phyloP scores from a whole-genome alignment of 768 basidiomycete genomes.

The Amanita pseudoporphyria region DNA sequence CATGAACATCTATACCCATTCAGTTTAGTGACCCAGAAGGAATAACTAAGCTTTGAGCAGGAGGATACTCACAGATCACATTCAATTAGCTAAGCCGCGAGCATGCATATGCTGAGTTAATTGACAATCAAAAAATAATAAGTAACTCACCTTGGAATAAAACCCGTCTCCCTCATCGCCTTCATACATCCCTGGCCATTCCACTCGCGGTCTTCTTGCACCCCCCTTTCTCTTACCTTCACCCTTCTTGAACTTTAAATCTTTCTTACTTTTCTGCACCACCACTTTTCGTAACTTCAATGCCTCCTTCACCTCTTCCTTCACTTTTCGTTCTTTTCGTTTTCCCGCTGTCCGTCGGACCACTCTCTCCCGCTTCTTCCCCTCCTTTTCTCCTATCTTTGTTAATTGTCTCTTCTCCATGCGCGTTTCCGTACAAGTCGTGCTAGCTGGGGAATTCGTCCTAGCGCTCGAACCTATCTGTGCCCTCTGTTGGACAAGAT shows the following conservation, averaged over 20 bases:
- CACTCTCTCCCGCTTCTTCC: neutral
- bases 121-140: neutral
- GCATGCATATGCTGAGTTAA: neutral
- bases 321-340: neutral
- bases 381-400: neutral
- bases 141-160: constrained; percentile 19
- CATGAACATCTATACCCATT: constrained; percentile 22
- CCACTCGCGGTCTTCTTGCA: constrained; percentile 11
- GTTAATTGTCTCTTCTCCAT: neutral
- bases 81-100: constrained; percentile 17
- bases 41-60: neutral
- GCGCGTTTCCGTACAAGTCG: neutral
- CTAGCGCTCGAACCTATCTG: neutral
- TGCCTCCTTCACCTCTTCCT: neutral
- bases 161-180: constrained; percentile 18
- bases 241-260: neutral
- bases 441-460: too few species aligned
- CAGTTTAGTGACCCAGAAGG: neutral
- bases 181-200: constrained; percentile 19
- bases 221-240: constrained; percentile 1
- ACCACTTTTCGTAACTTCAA: too few species aligned
- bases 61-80: constrained; percentile 16
- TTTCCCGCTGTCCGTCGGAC: too few species aligned
- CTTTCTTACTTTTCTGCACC: constrained; percentile 1
- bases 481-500: too few species aligned